Base-by-base conservation (phyloP, 352 stramenopile species). In the Globisporangium middletonii region DNA sequence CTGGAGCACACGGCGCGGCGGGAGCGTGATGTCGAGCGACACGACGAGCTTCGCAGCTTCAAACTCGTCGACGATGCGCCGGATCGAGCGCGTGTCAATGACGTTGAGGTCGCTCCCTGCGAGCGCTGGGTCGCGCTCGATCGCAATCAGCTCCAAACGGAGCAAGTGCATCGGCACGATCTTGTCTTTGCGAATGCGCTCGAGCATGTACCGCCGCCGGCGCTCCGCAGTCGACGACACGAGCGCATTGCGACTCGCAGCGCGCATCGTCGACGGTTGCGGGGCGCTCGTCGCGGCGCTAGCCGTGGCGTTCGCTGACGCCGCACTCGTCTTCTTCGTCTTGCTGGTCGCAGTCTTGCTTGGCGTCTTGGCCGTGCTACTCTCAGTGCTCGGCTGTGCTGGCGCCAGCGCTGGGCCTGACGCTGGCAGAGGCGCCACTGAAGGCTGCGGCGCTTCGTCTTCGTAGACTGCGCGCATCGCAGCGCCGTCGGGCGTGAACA, bases 151-250 rank as follows among this genome's bases (percentile, higher is more conserved):
- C 1, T 68, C 69, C 4, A 69, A 71, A 19, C 79, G 74, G 12
- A 92, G 71, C 41, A 85, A 77, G 56, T 92, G 77, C 37, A 92
- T 63, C 0, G 82, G 86, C 2, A 89, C 66, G 55, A 92, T 80
- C 45, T 86, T 88, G 28, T 88, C 72, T 35, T 62, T 70, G 28
- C 65, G 65, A 15, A 89, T 68, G 2, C 76, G 73, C 48, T 85
- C 68, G 19, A 89, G 26, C 49, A 92, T 79, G 50, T 79, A 87
- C 26, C 76, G 65, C 30, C 67, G 65, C 38, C 81, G 63, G 30
- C 74, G 71, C 27, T 87, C 77, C 27, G 65, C 69, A 2, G 81
- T 89, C 15, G 77, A 86, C 26, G 68, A 65, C 16, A 85, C 63
- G 16, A 89, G 66, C 44, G 83, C 63, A 2, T 77, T 75, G 26